Percentiles rank a stretch among this genome's conserved stretches.
Evolutionary conservation across 176 grass and related monocot species (phyloP).

Genomic region (Guadua angustifolia): DNA sequence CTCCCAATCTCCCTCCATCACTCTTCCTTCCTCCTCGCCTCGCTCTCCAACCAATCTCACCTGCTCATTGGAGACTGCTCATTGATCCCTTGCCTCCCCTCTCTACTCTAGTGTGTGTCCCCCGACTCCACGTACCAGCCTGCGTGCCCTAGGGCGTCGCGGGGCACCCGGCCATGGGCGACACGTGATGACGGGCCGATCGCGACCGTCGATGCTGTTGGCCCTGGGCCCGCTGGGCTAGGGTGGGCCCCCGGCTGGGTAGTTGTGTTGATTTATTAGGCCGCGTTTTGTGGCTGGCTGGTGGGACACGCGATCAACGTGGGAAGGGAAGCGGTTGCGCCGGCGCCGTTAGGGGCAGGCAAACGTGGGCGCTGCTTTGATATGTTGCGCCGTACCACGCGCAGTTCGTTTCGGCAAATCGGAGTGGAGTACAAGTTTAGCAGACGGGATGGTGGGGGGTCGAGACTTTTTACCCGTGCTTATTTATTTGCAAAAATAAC

Average conservation of each 20-base stretch:
- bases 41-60: slow-evolving; percentile 28
- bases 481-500: too few species aligned
- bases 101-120: too few species aligned
- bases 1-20: not conserved
- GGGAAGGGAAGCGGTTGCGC: not conserved
- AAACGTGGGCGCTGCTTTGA: too few species aligned
- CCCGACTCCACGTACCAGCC: not conserved
- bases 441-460: too few species aligned
- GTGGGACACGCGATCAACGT: not conserved
- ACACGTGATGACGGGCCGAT: not conserved
- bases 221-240: not conserved
- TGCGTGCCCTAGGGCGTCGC: not conserved
- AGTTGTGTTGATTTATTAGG: not conserved
- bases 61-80: not conserved
- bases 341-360: not conserved
- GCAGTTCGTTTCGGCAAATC: too few species aligned
- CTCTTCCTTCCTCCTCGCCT: not conserved
- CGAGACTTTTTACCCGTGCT: too few species aligned
- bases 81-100: slow-evolving; percentile 33
- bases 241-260: not conserved
- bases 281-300: not conserved
- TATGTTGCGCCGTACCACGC: not conserved
- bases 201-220: not conserved
- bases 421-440: too few species aligned
- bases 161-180: not conserved